Percentiles rank a stretch among this genome's conserved stretches.
Evolutionary conservation across 352 stramenopile genomes (phyloP).

Genomic region (Aphanomyces cochlioides): DNA sequence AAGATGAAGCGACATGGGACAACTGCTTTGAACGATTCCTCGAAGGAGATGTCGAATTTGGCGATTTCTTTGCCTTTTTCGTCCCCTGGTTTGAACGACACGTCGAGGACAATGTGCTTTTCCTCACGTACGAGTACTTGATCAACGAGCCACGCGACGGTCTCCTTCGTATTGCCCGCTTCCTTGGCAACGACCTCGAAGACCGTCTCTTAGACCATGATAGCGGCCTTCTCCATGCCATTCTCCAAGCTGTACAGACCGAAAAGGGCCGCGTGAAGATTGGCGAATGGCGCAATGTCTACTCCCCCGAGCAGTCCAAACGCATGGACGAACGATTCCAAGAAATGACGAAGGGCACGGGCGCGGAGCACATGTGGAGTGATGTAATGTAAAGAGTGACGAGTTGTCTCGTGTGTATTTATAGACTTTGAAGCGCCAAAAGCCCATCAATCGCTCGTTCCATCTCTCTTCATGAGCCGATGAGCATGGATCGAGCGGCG

Average conservation of each 20-base stretch:
- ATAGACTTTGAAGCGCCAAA: background rate
- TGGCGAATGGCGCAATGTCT: conserved; percentile 13
- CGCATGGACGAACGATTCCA: conserved; percentile 16
- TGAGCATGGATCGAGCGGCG: background rate
- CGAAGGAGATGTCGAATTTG: conserved; percentile 39
- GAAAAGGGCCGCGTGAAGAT: conserved; percentile 20
- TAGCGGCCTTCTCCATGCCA: background rate
- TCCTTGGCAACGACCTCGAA: conserved; percentile 34
- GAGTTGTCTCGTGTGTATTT: background rate
- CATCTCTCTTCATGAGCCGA: background rate
- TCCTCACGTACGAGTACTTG: conserved; percentile 41
- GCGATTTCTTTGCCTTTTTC: conserved; percentile 40
- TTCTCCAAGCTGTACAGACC: conserved; percentile 8
- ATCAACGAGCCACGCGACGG: conserved; percentile 33
- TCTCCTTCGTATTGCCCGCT: conserved; percentile 38
- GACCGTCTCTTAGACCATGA: conserved; percentile 19
- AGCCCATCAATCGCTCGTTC: background rate
- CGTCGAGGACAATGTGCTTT: conserved; percentile 41
- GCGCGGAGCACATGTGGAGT: conserved; percentile 28
- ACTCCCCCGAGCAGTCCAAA: conserved; percentile 22
- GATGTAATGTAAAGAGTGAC: conserved; percentile 18
- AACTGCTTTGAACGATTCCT: conserved; percentile 44
- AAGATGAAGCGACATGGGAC: conserved; percentile 38
- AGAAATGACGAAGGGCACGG: conserved; percentile 18
- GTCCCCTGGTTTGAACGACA: conserved; percentile 36